Percentiles rank a stretch among this genome's conserved stretches.
Conservation (phyloP, 352 stramenopile species). For the Pythium sp. region DNA sequence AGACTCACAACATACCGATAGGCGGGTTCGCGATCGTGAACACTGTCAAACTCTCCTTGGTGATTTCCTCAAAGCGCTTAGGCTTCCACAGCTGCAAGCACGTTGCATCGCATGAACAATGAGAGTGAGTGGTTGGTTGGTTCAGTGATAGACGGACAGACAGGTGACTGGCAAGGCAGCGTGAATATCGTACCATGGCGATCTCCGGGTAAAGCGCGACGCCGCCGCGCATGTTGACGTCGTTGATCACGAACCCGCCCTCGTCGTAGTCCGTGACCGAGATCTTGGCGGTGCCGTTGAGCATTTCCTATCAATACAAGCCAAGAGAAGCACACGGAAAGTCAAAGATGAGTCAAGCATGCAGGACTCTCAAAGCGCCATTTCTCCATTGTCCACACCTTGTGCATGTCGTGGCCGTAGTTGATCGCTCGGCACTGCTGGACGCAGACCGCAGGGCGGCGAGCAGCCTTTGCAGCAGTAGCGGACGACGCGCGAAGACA, state of each 20-base stretch:
- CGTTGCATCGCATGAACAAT: background rate
- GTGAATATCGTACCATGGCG: conserved; percentile 45
- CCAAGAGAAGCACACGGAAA: background rate
- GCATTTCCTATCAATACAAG: conserved; percentile 61
- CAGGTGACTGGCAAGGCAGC: too few species aligned
- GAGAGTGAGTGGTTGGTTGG: background rate
- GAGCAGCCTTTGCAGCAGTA: conserved; percentile 1
- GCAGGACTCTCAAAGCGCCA: too few species aligned
- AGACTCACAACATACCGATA: conserved; percentile 34
- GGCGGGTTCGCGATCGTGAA: conserved; percentile 78
- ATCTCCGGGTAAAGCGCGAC: conserved; percentile 73
- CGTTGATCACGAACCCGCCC: conserved; percentile 81
- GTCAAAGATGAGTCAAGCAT: background rate
- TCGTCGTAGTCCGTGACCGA: conserved; percentile 85
- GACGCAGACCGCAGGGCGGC: background rate
- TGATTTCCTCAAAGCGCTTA: conserved; percentile 74
- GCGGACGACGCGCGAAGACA: conserved; percentile 13
- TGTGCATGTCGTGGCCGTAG: conserved; percentile 86
- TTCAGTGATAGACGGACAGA: background rate
- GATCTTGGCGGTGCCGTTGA: conserved; percentile 73
- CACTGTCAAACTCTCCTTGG: conserved; percentile 64
- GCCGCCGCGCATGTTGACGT: conserved; percentile 80
- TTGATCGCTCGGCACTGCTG: conserved; percentile 56
- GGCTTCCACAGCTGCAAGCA: conserved; percentile 74
- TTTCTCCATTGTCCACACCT: conserved; percentile 24